phyloP scores from a whole-genome alignment of 208 protist genomes.

The Leishmania amazonensis region DNA sequence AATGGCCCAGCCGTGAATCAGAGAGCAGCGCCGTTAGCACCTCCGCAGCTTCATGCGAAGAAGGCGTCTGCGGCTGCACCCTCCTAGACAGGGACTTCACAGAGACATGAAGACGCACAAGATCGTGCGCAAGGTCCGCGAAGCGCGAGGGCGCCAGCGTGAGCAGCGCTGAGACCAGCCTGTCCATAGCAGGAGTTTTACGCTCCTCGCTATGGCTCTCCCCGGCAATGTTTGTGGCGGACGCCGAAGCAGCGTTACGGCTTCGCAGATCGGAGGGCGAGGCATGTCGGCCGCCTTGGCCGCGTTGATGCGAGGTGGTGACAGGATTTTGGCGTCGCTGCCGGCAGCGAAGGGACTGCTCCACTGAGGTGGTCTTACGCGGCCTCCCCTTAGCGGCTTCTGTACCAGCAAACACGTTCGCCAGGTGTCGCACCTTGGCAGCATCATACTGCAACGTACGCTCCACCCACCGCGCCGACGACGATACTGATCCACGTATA shows the following conservation, averaged over 20 bases:
- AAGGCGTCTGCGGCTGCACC: neutral
- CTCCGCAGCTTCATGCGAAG: neutral
- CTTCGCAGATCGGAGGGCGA: neutral
- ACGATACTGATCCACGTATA: neutral
- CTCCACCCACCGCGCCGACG: constrained; percentile 16
- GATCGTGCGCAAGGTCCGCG: neutral
- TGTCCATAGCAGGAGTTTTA: neutral
- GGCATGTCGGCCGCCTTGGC: neutral
- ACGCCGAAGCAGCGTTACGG: neutral
- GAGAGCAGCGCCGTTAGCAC: neutral
- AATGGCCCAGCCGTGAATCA: neutral
- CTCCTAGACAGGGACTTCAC: neutral
- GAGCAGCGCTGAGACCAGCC: neutral
- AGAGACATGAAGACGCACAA: constrained; percentile 2
- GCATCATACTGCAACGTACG: constrained; percentile 22
- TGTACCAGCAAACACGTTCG: constrained; percentile 16
- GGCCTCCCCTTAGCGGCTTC: neutral
- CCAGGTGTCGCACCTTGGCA: constrained; percentile 20
- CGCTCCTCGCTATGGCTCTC: too few relatives aligned
- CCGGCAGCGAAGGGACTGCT: constrained; percentile 6
- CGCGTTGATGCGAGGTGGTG: neutral
- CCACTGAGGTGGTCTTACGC: neutral
- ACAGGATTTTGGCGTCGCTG: neutral
- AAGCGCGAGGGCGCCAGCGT: neutral
- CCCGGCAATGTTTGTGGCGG: too few relatives aligned